Evolutionary conservation across 2,329 filamentous ascomycete genomes (phyloP).

Genomic region (Paecilomyces dactylethromorphus): DNA sequence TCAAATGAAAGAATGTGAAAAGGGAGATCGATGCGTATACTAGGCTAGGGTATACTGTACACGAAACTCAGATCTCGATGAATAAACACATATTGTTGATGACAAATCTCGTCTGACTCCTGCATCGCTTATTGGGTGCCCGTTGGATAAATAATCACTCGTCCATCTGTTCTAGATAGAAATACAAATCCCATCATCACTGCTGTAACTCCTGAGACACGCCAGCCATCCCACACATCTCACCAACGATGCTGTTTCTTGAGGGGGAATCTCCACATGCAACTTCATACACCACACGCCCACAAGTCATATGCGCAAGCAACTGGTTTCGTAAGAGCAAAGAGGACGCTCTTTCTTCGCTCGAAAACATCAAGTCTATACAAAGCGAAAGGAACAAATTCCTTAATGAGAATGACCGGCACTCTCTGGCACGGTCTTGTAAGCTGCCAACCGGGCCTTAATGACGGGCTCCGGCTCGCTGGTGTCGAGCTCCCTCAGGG

Average conservation of each 20-base stretch:
- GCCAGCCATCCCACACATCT: neutral
- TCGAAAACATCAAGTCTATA: neutral
- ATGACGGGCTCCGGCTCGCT: slow-evolving; percentile 34
- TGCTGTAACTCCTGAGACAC: neutral
- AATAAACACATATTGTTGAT: too few relatives aligned
- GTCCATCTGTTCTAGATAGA: neutral
- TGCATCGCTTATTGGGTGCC: neutral
- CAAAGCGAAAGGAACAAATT: neutral
- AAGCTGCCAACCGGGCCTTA: slow-evolving; percentile 33
- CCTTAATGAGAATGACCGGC: neutral
- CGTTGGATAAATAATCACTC: neutral
- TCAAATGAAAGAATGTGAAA: too few relatives aligned
- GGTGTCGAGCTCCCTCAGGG: slow-evolving; percentile 47
- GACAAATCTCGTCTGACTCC: neutral
- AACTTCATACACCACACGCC: neutral
- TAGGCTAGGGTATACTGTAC: too few relatives aligned
- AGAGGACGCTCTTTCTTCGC: neutral
- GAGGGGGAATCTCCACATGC: neutral
- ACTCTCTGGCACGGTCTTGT: slow-evolving; percentile 25
- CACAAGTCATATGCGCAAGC: neutral
- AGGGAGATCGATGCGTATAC: too few relatives aligned
- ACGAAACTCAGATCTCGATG: too few relatives aligned
- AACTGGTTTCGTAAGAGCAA: neutral
- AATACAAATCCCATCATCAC: neutral
- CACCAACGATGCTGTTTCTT: neutral